Conservation (phyloP, 2,329 filamentous ascomycete genomes). For the Pseudocercospora fuligena region DNA sequence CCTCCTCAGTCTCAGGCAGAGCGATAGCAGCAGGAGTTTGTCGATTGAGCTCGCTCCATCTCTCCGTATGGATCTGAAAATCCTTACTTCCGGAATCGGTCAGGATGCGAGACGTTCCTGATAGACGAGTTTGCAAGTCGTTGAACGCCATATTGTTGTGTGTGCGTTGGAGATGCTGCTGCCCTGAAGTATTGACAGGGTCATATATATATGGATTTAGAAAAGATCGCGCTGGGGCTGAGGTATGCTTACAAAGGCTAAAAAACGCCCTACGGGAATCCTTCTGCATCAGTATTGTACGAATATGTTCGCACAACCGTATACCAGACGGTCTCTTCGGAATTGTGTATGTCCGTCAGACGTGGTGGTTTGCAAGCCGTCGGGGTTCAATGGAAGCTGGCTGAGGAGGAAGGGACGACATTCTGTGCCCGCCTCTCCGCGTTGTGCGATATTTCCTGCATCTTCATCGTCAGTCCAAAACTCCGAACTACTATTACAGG, state of each 20-base stretch:
- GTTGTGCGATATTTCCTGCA: not conserved
- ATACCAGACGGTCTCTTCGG: not conserved
- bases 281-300: not conserved
- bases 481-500: no score
- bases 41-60: conserved; percentile 12
- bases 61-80: not conserved
- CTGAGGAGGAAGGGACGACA: not conserved
- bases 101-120: not conserved
- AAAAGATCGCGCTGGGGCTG: not conserved
- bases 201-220: not conserved
- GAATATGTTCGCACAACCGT: not conserved
- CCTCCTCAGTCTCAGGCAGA: conserved; percentile 5
- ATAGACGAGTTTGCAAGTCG: not conserved
- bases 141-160: not conserved
- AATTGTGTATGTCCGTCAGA: not conserved
- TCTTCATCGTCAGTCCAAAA: not conserved
- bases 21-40: conserved; percentile 8
- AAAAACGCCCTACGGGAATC: not conserved
- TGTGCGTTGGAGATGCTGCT: not conserved
- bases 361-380: not conserved
- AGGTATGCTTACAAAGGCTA: not conserved
- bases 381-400: not conserved
- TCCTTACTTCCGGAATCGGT: not conserved
- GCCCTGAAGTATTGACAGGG: not conserved
- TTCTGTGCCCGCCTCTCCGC: not conserved